Percentiles rank a stretch among this genome's conserved stretches.
Conservation (phyloP, 75 land plant species). For the Pinus tabuliformis region DNA sequence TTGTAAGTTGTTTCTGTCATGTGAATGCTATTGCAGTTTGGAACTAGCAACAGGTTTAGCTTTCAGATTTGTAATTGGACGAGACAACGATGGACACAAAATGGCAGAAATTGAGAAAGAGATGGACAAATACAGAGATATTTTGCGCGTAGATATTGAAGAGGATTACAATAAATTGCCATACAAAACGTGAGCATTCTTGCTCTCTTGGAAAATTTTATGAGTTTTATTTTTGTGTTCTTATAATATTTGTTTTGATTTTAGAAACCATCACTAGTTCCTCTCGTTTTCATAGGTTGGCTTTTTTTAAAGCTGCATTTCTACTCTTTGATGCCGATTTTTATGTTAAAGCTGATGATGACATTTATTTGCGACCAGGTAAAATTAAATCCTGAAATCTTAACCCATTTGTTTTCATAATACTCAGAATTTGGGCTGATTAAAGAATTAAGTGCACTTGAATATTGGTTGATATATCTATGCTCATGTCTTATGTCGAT, state of each 20-base stretch:
- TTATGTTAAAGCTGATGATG: slow-evolving; percentile 98
- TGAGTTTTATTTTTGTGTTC: neutral
- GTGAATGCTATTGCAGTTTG: slow-evolving; percentile 50
- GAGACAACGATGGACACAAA: slow-evolving; percentile 47
- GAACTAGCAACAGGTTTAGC: slow-evolving; percentile 89
- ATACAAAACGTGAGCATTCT: slow-evolving; percentile 71
- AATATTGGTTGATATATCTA: neutral
- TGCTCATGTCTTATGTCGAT: neutral
- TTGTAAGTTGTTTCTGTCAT: no score
- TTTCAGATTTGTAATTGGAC: slow-evolving; percentile 89
- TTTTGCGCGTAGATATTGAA: slow-evolving; percentile 75
- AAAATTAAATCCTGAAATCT: neutral
- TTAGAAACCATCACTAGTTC: neutral
- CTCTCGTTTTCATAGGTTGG: slow-evolving; percentile 46
- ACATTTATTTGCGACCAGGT: slow-evolving; percentile 94
- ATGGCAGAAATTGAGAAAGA: slow-evolving; percentile 69
- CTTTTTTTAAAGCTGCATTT: slow-evolving; percentile 89
- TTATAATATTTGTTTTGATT: neutral
- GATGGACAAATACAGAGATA: slow-evolving; percentile 75
- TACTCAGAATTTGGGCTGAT: neutral
- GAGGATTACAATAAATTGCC: slow-evolving; percentile 81
- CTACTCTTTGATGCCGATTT: slow-evolving; percentile 82
- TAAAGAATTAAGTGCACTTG: neutral
- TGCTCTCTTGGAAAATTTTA: neutral
- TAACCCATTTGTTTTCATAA: neutral